phyloP scores from a whole-genome alignment of 176 grass and related monocot species.

The Alopecurus myosuroides region DNA sequence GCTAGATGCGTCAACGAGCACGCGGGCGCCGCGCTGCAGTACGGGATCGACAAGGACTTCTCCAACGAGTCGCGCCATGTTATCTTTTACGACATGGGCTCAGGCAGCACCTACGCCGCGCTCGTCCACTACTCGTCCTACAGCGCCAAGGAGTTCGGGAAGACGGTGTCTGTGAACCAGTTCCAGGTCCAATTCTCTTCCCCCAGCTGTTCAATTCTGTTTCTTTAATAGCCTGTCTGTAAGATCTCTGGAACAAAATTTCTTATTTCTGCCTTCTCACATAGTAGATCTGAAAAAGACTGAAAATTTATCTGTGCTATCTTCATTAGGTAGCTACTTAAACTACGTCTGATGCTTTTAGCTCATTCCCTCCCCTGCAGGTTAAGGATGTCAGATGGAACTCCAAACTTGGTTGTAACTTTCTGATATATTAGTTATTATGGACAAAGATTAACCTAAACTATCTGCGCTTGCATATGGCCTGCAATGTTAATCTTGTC shows the following conservation, averaged over 20 bases:
- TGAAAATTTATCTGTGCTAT: neutral
- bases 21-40: constrained; percentile 93
- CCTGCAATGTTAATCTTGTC: too few relatives aligned
- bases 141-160: constrained; percentile 80
- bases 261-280: neutral
- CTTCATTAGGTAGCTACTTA: neutral
- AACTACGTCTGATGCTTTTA: neutral
- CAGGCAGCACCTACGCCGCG: constrained; percentile 90
- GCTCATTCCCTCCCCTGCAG: constrained; percentile 30
- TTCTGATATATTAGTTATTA: too few relatives aligned
- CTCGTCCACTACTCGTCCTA: constrained; percentile 90
- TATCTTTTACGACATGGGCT: constrained; percentile 94
- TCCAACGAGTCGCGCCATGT: constrained; percentile 78
- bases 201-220: neutral
- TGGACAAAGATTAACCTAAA: too few relatives aligned
- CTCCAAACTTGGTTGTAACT: constrained; percentile 78
- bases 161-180: constrained; percentile 69
- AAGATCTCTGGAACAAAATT: neutral
- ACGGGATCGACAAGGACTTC: constrained; percentile 98
- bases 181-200: constrained; percentile 57
- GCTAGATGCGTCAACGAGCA: constrained; percentile 37
- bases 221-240: neutral
- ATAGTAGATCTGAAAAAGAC: constrained; percentile 17
- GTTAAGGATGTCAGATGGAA: constrained; percentile 98
- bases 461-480: too few relatives aligned